Conservation (phyloP, 495 filamentous ascomycete species). For the Sphaerosporella brunnea region DNA sequence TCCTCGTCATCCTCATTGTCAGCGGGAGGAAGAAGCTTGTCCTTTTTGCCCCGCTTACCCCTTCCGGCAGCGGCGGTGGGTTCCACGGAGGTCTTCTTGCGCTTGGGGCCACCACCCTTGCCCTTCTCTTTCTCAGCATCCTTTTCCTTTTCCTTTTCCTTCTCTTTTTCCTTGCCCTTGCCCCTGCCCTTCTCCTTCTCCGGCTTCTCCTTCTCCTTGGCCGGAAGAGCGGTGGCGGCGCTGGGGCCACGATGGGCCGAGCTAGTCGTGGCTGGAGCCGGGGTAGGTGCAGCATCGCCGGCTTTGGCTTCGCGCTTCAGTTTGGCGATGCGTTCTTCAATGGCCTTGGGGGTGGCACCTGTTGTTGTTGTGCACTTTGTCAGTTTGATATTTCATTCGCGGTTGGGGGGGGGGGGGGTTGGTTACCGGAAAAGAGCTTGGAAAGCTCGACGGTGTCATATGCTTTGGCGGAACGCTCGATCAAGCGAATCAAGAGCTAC, state of each 20-base stretch:
- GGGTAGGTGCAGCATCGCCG: no score
- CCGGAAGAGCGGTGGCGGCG: no score
- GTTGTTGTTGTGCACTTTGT: no score
- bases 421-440: constrained; percentile 21
- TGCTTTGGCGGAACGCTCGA: constrained; percentile 25
- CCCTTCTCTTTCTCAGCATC: neutral
- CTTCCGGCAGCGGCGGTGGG: no score
- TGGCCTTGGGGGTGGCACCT: constrained; percentile 25
- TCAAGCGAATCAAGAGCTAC: constrained; percentile 26
- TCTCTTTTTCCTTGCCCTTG: neutral
- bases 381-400: neutral
- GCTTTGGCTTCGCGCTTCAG: constrained; percentile 27
- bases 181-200: neutral
- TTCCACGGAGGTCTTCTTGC: no score
- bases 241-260: no score
- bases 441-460: constrained; percentile 24
- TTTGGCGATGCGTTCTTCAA: constrained; percentile 26
- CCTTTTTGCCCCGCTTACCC: no score
- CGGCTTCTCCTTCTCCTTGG: no score
- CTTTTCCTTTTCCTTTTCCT: neutral
- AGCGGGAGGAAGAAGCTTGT: no score
- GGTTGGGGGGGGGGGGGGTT: neutral
- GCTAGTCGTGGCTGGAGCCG: no score
- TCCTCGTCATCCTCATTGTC: no score
- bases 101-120: no score